Evolutionary conservation across 805 yeast genomes (phyloP), one percentile per base, ranked within the genome.

Genomic region (Teunomyces barrocoloradensis): DNA sequence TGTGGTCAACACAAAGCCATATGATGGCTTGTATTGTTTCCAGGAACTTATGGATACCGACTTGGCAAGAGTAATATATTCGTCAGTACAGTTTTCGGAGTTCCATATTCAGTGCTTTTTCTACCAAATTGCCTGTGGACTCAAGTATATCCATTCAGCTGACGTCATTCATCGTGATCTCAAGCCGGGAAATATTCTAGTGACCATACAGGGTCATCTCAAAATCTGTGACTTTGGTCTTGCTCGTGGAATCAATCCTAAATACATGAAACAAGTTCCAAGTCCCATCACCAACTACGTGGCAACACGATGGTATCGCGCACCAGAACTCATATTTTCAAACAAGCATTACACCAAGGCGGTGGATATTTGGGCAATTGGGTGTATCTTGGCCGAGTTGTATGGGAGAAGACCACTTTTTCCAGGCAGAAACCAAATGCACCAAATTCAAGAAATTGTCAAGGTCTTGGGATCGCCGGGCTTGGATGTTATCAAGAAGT

Each of bases 161-260:
- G 90, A 88, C 55, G 96, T 91, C 7, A 85, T 91, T 46, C 98
- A 91, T 63, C 75, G 98, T 47, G 98, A 91, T 62, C 76, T 91
- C 52, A 91, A 91, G 65, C 97, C 97, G 0, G 95, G 96, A 0
- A 91, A 91, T 62, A 84, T 91, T 3, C 71, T 91, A 47, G 87
- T 90, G 15, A 81, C 89, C 4, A 64, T 80, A 1, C 82, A 81
- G 46, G 97, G 98, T 0, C 71, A 66, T 4, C 68, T 91, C 42
- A 91, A 91, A 60, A 88, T 91, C 13, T 89, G 97, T 66, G 98
- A 91, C 67, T 91, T 91, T 72, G 98, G 98, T 0, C 71, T 91
- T 30, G 96, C 97, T 1, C 73, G 97, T 59, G 95, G 96, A 1
- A 73, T 89, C 10, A 66, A 59, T 57, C 69, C 61, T 7, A 51